Conservation (phyloP, 169 alveolate genomes). For the Eimeria sp. region DNA sequence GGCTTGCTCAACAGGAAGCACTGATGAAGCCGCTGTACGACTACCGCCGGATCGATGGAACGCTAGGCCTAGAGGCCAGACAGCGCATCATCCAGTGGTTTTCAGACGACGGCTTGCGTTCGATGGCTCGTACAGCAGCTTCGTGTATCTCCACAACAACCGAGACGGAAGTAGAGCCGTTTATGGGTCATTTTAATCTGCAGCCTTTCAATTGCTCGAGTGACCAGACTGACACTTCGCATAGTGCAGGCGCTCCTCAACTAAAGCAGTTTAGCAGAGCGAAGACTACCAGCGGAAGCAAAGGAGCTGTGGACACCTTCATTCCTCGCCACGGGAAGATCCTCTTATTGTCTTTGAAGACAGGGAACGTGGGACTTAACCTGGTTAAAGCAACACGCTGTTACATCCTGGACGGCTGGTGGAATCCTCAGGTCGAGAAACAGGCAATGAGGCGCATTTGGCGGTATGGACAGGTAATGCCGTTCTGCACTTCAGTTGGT, state of each 20-base stretch:
- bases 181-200: slow-evolving; percentile 42
- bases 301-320: not conserved
- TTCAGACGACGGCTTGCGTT: not conserved
- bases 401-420: slow-evolving; percentile 94
- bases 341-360: slow-evolving; percentile 90
- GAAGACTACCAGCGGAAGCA: slow-evolving; percentile 29
- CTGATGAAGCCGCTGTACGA: slow-evolving; percentile 12
- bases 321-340: slow-evolving; percentile 83
- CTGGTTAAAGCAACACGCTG: slow-evolving; percentile 90
- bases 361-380: slow-evolving; percentile 96
- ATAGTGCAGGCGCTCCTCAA: not conserved
- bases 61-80: slow-evolving; percentile 82
- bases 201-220: slow-evolving; percentile 3
- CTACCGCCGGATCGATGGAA: slow-evolving; percentile 88
- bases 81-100: slow-evolving; percentile 81
- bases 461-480: slow-evolving; percentile 96
- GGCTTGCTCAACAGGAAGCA: not conserved
- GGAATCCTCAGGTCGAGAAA: slow-evolving; percentile 95
- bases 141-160: not conserved
- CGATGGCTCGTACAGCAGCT: not conserved
- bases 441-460: slow-evolving; percentile 98
- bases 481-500: not conserved
- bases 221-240: not conserved
- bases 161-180: slow-evolving; percentile 31
- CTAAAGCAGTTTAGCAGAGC: not conserved